A percentile compares a stretch with the other conserved stretches of the same genome.
These are phyloP conservation scores for Tribonema minus DNA, from an alignment of 108 stramenopile genomes.

Conservation along the genomic window DNA sequence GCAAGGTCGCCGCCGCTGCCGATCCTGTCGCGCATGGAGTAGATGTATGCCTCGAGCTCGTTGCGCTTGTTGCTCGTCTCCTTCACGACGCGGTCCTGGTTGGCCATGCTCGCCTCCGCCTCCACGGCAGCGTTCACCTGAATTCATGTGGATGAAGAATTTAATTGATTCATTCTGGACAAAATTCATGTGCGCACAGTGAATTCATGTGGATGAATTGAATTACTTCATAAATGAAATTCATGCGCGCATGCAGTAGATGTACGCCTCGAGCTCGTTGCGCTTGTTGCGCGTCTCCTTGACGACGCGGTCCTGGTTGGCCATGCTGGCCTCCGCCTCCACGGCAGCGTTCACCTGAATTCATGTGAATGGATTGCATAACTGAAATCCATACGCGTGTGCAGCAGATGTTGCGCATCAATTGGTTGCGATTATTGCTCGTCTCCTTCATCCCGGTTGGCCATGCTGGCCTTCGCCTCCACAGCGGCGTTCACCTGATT, in stretches of 20 bases:
- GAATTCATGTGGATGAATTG: not conserved
- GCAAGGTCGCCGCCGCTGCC: slow-evolving; percentile 63
- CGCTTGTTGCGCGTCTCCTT: slow-evolving; percentile 89
- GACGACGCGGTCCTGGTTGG: slow-evolving; percentile 77
- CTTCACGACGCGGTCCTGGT: slow-evolving; percentile 77
- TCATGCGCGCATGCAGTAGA: slow-evolving; percentile 97
- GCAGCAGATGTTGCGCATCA: slow-evolving; percentile 90
- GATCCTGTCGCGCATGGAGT: slow-evolving; percentile 89
- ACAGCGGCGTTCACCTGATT: not conserved
- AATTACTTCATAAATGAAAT: too few relatives aligned
- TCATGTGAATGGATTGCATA: too few relatives aligned
- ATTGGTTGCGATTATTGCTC: too few relatives aligned
- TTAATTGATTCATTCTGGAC: too few relatives aligned
- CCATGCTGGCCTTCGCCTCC: slow-evolving; percentile 78
- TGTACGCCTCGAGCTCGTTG: slow-evolving; percentile 97
- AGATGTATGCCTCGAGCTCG: slow-evolving; percentile 97
- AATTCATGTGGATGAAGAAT: not conserved
- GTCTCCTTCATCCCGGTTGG: slow-evolving; percentile 76
- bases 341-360: not conserved
- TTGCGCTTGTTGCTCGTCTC: slow-evolving; percentile 96
- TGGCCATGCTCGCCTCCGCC: slow-evolving; percentile 75
- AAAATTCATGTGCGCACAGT: slow-evolving; percentile 92
- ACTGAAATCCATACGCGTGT: too few relatives aligned
- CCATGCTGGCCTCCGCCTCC: slow-evolving; percentile 79
- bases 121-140: slow-evolving; percentile 44